phyloP scores from a whole-genome alignment of 306 rosid species.

The Cicer pinnatifidum region DNA sequence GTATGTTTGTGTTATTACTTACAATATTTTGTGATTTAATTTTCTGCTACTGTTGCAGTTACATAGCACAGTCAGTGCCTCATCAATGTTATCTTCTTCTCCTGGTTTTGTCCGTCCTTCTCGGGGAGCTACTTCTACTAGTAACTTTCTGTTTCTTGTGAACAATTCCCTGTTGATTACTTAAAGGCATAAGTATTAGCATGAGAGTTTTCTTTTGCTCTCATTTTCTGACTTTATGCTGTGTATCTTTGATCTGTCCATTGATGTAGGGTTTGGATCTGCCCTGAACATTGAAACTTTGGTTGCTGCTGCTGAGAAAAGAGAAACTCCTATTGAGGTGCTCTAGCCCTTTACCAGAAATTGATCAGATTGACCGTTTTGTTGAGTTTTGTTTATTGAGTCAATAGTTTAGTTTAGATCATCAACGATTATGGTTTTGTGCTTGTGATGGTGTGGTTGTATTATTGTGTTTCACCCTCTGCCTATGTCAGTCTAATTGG shows the following conservation, averaged over 20 bases:
- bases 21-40: not conserved
- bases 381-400: slow-evolving; percentile 27
- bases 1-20: slow-evolving; percentile 9
- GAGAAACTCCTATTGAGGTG: slow-evolving; percentile 96
- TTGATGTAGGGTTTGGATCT: slow-evolving; percentile 85
- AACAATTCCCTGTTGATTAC: slow-evolving; percentile 10
- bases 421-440: slow-evolving; percentile 7
- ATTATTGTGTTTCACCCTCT: slow-evolving; percentile 15
- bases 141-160: slow-evolving; percentile 53
- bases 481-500: slow-evolving; percentile 5
- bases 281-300: slow-evolving; percentile 95
- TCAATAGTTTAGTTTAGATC: slow-evolving; percentile 24
- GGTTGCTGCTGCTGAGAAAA: slow-evolving; percentile 97
- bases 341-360: slow-evolving; percentile 26
- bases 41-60: slow-evolving; percentile 53
- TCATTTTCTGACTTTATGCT: slow-evolving; percentile 32
- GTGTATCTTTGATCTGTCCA: slow-evolving; percentile 25
- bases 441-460: not conserved
- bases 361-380: slow-evolving; percentile 26
- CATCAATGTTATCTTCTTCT: slow-evolving; percentile 67
- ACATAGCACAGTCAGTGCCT: slow-evolving; percentile 56
- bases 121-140: slow-evolving; percentile 71
- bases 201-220: slow-evolving; percentile 15
- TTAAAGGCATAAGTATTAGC: not conserved
- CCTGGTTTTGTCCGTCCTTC: slow-evolving; percentile 81